Conservation (phyloP, 352 stramenopile species). For the Globisporangium canariense region DNA sequence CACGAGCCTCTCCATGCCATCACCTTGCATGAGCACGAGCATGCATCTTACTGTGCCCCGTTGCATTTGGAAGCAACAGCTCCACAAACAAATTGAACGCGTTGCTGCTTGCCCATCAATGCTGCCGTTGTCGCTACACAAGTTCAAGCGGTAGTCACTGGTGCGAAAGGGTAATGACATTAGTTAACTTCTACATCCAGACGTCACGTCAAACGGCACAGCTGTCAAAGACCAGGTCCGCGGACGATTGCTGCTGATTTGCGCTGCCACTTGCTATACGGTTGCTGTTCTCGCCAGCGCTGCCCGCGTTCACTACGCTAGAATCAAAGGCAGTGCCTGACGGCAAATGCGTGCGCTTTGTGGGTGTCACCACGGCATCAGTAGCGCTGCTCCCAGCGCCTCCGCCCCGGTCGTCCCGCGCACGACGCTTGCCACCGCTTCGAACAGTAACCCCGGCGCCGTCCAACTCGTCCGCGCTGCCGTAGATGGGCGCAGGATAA, state of each 20-base stretch:
- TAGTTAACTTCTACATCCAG: not conserved
- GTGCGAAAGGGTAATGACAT: not conserved
- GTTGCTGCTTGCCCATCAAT: too few relatives aligned
- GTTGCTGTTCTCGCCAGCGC: not conserved
- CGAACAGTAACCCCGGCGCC: not conserved
- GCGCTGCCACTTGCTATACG: not conserved
- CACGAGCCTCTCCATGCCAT: too few relatives aligned
- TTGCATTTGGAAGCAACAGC: too few relatives aligned
- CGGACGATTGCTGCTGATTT: not conserved
- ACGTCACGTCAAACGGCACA: not conserved
- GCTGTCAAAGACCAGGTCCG: not conserved
- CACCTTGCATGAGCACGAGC: too few relatives aligned
- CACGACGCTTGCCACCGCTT: constrained; percentile 1
- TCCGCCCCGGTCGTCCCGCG: not conserved
- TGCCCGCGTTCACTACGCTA: not conserved
- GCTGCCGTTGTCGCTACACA: too few relatives aligned
- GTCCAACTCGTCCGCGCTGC: not conserved
- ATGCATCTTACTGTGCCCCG: too few relatives aligned
- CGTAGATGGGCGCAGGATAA: constrained; percentile 10
- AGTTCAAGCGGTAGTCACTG: too few relatives aligned
- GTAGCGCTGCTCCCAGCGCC: not conserved
- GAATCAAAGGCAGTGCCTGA: not conserved
- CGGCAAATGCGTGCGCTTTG: not conserved
- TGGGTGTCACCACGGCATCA: not conserved
- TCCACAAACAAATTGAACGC: too few relatives aligned